Evolutionary conservation across 2,329 filamentous ascomycete species (phyloP).

Genomic region (Trichophyton equinum): DNA sequence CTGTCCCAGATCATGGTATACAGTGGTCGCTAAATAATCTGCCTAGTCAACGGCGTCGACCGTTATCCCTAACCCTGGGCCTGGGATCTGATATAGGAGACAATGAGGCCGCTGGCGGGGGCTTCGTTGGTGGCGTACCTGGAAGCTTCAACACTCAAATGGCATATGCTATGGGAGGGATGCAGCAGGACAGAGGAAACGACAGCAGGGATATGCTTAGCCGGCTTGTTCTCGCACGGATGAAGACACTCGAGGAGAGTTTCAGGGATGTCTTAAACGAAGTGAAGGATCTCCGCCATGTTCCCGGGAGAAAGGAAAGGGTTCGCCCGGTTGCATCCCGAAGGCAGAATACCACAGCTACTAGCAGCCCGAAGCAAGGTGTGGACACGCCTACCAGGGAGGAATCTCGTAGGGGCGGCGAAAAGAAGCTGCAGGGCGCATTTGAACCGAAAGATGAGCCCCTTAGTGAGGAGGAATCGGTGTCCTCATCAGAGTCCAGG

Average conservation of each 20-base stretch:
- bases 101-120: constrained; percentile 47
- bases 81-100: constrained; percentile 61
- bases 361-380: neutral
- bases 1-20: constrained; percentile 43
- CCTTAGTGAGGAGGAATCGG: neutral
- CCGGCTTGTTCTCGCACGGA: constrained; percentile 70
- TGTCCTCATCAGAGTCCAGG: neutral
- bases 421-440: neutral
- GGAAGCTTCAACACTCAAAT: constrained; percentile 74
- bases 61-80: constrained; percentile 58
- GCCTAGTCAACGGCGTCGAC: constrained; percentile 27
- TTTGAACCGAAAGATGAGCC: constrained; percentile 1
- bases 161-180: constrained; percentile 55
- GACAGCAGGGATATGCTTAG: constrained; percentile 61
- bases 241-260: constrained; percentile 86
- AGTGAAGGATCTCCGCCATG: constrained; percentile 51
- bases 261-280: constrained; percentile 78
- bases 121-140: constrained; percentile 49
- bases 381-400: neutral
- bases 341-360: neutral
- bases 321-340: neutral
- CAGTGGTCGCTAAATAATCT: constrained; percentile 39
- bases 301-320: constrained; percentile 16
- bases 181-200: constrained; percentile 28
- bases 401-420: neutral